Conservation (phyloP, 257 asterid genomes). For the Lycium ferocissimum region DNA sequence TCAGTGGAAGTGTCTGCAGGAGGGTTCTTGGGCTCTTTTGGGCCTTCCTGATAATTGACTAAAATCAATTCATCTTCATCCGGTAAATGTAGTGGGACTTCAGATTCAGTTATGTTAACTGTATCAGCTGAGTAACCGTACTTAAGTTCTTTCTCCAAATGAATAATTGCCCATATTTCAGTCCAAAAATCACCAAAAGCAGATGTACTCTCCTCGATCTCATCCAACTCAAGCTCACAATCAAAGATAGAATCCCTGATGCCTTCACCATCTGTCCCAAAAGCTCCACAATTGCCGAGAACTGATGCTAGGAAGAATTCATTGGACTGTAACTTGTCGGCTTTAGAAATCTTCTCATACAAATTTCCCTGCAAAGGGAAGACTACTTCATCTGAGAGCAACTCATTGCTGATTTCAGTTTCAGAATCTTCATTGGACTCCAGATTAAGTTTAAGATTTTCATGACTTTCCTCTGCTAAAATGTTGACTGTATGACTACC, state of each 20-base stretch:
- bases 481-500: not conserved
- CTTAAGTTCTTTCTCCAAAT: conserved; percentile 43
- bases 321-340: conserved; percentile 31
- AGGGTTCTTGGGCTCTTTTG: not conserved
- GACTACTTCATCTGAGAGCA: not conserved
- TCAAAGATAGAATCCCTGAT: not conserved
- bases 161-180: conserved; percentile 55
- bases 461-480: conserved; percentile 26
- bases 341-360: conserved; percentile 35
- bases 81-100: conserved; percentile 17
- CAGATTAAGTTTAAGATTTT: not conserved
- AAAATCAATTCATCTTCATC: conserved; percentile 29
- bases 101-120: conserved; percentile 1
- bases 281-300: conserved; percentile 29
- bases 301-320: conserved; percentile 34
- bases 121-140: not conserved
- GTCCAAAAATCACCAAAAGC: conserved; percentile 57
- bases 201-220: conserved; percentile 40
- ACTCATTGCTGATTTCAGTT: conserved; percentile 23
- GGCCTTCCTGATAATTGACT: conserved; percentile 14
- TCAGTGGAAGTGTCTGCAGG: conserved; percentile 30
- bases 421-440: conserved; percentile 17
- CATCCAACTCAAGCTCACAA: conserved; percentile 32
- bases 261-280: conserved; percentile 30
- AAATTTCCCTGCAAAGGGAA: conserved; percentile 33